phyloP scores from a whole-genome alignment of 1,284 basidiomycete species.

The Cystobasidium slooffiae region DNA sequence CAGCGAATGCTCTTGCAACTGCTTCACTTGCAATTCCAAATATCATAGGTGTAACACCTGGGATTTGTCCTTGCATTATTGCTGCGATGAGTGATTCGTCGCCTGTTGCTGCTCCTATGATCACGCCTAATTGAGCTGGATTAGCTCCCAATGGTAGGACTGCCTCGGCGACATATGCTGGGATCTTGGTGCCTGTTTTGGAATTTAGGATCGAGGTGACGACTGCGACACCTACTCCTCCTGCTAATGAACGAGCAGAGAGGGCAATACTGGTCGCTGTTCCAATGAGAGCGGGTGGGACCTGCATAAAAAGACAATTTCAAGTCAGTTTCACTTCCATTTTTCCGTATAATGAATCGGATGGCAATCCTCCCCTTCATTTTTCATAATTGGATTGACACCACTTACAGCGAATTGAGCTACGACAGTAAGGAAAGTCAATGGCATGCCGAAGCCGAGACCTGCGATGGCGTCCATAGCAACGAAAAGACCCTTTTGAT shows the following conservation, averaged over 20 bases:
- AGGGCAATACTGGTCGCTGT: constrained; percentile 20
- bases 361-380: too few species aligned
- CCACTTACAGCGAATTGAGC: constrained; percentile 40
- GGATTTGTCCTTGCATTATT: constrained; percentile 36
- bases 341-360: too few species aligned
- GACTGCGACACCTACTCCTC: constrained; percentile 26
- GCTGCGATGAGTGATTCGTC: constrained; percentile 25
- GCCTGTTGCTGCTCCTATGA: constrained; percentile 37
- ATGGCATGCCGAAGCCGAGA: constrained; percentile 27
- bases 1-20: constrained; percentile 25
- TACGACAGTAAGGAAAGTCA: constrained; percentile 34
- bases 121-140: constrained; percentile 24
- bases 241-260: constrained; percentile 27
- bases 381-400: too few species aligned
- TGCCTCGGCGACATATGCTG: constrained; percentile 9
- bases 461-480: constrained; percentile 30
- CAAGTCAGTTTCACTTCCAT: background rate
- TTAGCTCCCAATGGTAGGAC: constrained; percentile 21
- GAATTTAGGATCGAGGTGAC: constrained; percentile 25
- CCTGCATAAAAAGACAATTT: background rate
- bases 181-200: constrained; percentile 24
- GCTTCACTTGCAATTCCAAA: constrained; percentile 19
- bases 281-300: constrained; percentile 26
- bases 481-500: constrained; percentile 20
- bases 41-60: constrained; percentile 27